Evolutionary conservation across 2,329 filamentous ascomycete genomes (phyloP).

Genomic region (Cladosporium phlei): DNA sequence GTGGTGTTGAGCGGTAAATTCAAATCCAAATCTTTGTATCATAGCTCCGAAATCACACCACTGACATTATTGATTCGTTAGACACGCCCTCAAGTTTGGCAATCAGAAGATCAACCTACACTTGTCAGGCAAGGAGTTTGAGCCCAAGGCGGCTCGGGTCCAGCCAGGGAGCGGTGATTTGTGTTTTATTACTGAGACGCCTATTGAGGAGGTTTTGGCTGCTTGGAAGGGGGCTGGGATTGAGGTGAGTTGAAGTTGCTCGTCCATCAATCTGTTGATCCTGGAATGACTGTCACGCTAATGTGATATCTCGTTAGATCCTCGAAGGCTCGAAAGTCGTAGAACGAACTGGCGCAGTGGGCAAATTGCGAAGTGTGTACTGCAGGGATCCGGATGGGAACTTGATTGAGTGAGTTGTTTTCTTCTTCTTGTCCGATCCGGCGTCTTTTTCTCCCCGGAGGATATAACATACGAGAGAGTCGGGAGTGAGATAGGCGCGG

Average conservation of each 20-base stretch:
- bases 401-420: constrained; percentile 54
- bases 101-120: constrained; percentile 60
- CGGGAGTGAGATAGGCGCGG: no score
- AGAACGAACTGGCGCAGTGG: constrained; percentile 52
- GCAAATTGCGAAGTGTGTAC: constrained; percentile 55
- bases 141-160: constrained; percentile 53
- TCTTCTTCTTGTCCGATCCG: no score
- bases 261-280: no score
- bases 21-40: no score
- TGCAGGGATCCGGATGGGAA: constrained; percentile 59
- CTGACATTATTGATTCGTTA: constrained; percentile 18
- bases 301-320: constrained; percentile 22
- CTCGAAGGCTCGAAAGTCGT: constrained; percentile 50
- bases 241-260: constrained; percentile 40
- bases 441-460: no score
- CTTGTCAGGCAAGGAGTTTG: constrained; percentile 53
- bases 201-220: constrained; percentile 45
- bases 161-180: constrained; percentile 56
- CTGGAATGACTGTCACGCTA: no score
- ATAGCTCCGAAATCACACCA: neutral
- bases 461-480: no score
- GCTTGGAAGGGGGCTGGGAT: constrained; percentile 42
- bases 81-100: constrained; percentile 55
- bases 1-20: constrained; percentile 22
- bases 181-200: constrained; percentile 54